Conservation (phyloP, 176 grass and related monocot genomes). For the Oropetium thomaeum region DNA sequence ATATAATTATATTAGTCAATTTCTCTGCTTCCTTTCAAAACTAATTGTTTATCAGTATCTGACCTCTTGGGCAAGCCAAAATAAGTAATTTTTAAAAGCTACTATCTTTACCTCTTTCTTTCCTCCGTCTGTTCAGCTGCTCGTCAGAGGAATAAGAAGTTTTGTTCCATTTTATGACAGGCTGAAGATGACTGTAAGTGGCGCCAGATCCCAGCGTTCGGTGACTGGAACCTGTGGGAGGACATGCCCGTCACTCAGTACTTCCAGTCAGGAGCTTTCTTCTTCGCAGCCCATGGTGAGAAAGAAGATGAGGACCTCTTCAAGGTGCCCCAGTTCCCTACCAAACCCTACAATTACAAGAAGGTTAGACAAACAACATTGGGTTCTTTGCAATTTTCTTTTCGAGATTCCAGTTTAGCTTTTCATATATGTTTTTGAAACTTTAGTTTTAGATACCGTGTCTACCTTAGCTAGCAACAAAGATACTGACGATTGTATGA, state of each 20-base stretch:
- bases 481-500: not conserved
- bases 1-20: not conserved
- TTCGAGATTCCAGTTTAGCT: not conserved
- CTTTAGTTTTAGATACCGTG: not conserved
- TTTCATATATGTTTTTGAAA: not conserved
- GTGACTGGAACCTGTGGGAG: constrained; percentile 72
- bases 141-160: not conserved
- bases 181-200: constrained; percentile 52
- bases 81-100: too few species aligned
- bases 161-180: not conserved
- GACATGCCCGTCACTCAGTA: constrained; percentile 75
- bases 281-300: constrained; percentile 53
- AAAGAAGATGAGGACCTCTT: constrained; percentile 72
- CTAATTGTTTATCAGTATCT: not conserved
- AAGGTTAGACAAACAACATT: constrained; percentile 40
- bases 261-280: constrained; percentile 64
- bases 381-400: not conserved
- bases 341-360: constrained; percentile 51
- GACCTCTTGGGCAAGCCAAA: too few species aligned
- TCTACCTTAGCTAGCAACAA: not conserved
- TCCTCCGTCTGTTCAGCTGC: too few species aligned
- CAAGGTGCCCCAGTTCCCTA: constrained; percentile 62
- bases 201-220: constrained; percentile 70
- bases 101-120: too few species aligned
- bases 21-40: not conserved